Evolutionary conservation across 371 early-diverging fungal species (phyloP).

Genomic region (Syncephalastrum sp.): DNA sequence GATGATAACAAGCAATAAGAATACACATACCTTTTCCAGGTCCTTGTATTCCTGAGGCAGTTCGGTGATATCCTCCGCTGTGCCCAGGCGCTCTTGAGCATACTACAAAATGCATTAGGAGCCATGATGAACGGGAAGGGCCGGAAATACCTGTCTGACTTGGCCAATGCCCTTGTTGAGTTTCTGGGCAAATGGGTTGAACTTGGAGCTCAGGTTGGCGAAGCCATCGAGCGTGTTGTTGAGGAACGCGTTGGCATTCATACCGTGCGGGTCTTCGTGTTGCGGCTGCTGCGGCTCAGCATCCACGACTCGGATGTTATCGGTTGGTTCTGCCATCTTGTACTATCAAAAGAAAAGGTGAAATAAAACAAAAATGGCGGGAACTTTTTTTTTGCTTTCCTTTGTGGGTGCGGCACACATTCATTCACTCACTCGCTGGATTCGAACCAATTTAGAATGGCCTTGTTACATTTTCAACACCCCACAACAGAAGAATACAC

Average conservation of each 20-base stretch:
- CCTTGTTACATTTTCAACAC: too few relatives aligned
- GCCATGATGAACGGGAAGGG: background rate
- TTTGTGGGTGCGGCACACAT: background rate
- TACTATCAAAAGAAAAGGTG: background rate
- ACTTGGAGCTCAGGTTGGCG: conserved; percentile 58
- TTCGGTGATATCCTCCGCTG: conserved; percentile 80
- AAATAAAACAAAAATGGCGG: conserved; percentile 1
- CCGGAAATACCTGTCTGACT: conserved; percentile 69
- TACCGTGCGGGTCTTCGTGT: conserved; percentile 7
- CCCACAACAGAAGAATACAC: too few relatives aligned
- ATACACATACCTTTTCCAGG: conserved; percentile 67
- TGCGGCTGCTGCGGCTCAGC: conserved; percentile 20
- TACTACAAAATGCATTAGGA: conserved; percentile 47
- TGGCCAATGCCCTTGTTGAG: conserved; percentile 76
- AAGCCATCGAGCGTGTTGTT: conserved; percentile 59
- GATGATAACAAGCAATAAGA: background rate
- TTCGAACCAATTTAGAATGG: too few relatives aligned
- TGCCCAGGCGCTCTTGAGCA: conserved; percentile 88
- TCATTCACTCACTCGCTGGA: too few relatives aligned
- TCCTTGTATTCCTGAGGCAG: conserved; percentile 89
- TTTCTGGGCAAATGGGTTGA: conserved; percentile 74
- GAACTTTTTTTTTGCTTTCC: background rate
- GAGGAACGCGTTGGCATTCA: conserved; percentile 28
- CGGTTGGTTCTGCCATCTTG: conserved; percentile 11
- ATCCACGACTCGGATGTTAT: conserved; percentile 28